Base-by-base conservation (phyloP, 1,284 basidiomycete genomes). In the Cutaneotrichosporon sp. region DNA sequence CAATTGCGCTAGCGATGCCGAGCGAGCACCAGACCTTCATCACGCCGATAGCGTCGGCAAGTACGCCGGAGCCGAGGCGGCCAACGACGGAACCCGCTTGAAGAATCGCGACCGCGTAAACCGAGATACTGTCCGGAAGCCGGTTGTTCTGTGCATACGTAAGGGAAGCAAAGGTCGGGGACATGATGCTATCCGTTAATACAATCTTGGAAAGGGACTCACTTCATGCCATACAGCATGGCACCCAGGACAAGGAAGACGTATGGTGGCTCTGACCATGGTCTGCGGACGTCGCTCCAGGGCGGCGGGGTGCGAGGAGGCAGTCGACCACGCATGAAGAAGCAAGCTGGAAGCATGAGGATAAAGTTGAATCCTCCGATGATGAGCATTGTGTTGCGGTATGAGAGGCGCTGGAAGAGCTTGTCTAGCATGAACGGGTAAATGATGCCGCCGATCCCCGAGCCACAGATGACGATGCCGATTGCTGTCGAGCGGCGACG, bases 361-460 rank as follows among this genome's bases (percentile, higher is more conserved):
- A 65, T 59, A 1, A 64, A 61, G 51, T 71, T 65, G 47, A 70
- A 60, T 4, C 65, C 68, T 8, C 61, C 67, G 7, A 70, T 50
- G 18, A 66, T 62, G 36, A 73, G 63, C 22, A 73, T 70, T 11
- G 70, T 69, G 58, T 73, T 50, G 18, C 70, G 64, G 56, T 69
- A 73, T 5, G 52, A 63, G 22, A 72, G 50, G 16, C 60, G 22
- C 26, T 71, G 65, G 32, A 79, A 71, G 3, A 79, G 65, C 47
- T 69, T 63, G 53, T 75, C 71, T 32, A 80, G 62, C 57, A 73
- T 69, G 56, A 80, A 73, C 18, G 79, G 79, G 61, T 79, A 77
- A 56, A 79, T 71, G 21, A 80, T 73, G 14, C 79, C 79, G 13
- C 75, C 76, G 8, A 78, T 60, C 11, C 78, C 79, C 31, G 71